These are phyloP conservation scores for Auxenochlorella pyrenoidosa DNA, from an alignment of 139 green algal species.

Conservation along the genomic window DNA sequence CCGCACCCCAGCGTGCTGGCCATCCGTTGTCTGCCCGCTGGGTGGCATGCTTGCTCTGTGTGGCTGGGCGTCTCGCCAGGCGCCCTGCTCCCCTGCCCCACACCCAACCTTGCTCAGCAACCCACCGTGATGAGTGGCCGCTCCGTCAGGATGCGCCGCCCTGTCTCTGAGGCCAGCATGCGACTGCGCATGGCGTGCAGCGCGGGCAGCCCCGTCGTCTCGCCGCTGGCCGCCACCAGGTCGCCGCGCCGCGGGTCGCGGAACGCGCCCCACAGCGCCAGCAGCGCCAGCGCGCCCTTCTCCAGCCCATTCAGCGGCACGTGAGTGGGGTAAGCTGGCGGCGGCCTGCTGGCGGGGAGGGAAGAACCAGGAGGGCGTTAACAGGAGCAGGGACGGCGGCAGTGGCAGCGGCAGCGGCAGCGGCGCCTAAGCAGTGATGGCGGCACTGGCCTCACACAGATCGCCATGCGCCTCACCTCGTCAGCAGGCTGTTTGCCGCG, in stretches of 20 bases:
- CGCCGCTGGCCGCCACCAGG: slow-evolving; percentile 84
- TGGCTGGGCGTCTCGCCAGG: no score
- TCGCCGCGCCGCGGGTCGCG: slow-evolving; percentile 71
- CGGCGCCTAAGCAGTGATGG: no score
- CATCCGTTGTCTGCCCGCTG: no score
- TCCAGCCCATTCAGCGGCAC: slow-evolving; percentile 71
- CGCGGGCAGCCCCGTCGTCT: slow-evolving; percentile 72
- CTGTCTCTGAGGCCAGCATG: slow-evolving; percentile 74
- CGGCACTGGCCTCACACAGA: not conserved
- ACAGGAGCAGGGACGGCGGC: not conserved
- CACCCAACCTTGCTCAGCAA: no score
- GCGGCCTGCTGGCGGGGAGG: not conserved
- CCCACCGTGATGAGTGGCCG: slow-evolving; percentile 79
- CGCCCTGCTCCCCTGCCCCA: no score
- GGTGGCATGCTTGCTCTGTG: no score
- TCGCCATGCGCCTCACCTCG: not conserved
- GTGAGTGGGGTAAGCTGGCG: slow-evolving; percentile 69
- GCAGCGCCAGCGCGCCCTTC: slow-evolving; percentile 68
- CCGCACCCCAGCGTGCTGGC: no score
- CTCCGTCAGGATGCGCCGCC: slow-evolving; percentile 77
- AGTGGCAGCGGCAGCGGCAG: not conserved
- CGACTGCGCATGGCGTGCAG: slow-evolving; percentile 68
- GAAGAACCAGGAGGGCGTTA: no score
- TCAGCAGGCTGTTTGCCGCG: slow-evolving; percentile 2
- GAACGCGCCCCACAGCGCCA: slow-evolving; percentile 67